These are phyloP conservation scores for Metschnikowia proteae DNA, from an alignment of 805 yeast genomes.

Conservation along the genomic window DNA sequence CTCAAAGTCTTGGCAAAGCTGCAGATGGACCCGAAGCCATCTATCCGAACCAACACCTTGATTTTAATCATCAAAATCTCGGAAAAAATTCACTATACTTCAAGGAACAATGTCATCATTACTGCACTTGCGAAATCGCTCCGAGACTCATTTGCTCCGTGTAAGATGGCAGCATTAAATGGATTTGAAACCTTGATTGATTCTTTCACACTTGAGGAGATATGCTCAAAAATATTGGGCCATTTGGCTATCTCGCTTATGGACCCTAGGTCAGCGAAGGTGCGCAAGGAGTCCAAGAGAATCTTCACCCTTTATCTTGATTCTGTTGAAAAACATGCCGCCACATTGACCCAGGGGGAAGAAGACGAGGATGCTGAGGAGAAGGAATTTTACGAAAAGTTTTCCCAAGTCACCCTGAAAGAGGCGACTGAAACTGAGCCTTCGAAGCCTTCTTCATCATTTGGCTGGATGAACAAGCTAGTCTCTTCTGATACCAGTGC, in stretches of 20 bases:
- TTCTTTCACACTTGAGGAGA: constrained; percentile 66
- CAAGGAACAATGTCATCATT: constrained; percentile 70
- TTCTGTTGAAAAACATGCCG: constrained; percentile 37
- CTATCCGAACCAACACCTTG: constrained; percentile 74
- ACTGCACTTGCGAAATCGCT: constrained; percentile 85
- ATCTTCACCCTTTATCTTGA: constrained; percentile 57
- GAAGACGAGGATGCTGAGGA: constrained; percentile 39
- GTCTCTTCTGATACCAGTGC: constrained; percentile 25
- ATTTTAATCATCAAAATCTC: constrained; percentile 67
- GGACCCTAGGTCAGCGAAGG: constrained; percentile 62
- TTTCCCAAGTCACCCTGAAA: constrained; percentile 16
- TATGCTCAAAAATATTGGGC: constrained; percentile 76
- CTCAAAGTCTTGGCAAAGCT: constrained; percentile 76
- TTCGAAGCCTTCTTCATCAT: constrained; percentile 17
- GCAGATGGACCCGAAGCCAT: constrained; percentile 72
- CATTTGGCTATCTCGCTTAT: constrained; percentile 80
- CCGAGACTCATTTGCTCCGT: constrained; percentile 71
- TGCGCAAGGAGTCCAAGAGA: constrained; percentile 67
- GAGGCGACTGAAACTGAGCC: not conserved
- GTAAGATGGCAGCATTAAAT: constrained; percentile 69
- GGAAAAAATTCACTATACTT: constrained; percentile 45
- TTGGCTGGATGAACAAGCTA: constrained; percentile 40
- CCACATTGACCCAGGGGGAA: constrained; percentile 30
- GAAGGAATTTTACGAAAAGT: constrained; percentile 31
- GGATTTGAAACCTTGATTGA: constrained; percentile 67